Evolutionary conservation across 768 basidiomycete genomes (phyloP), one percentile per base, ranked within the genome.

Genomic region (Phaffia australis): DNA sequence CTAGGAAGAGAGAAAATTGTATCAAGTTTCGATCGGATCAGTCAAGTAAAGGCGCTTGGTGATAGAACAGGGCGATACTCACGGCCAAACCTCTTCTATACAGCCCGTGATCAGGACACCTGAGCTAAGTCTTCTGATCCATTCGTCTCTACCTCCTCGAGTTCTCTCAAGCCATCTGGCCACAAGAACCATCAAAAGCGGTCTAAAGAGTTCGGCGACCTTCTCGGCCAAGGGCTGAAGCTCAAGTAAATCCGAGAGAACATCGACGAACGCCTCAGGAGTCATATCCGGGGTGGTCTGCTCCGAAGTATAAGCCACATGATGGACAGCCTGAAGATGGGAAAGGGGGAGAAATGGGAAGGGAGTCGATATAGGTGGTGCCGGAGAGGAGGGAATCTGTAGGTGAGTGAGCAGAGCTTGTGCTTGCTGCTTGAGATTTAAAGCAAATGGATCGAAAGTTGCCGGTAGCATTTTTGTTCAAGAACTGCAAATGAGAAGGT

Each of bases 121-220:
- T 0, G 75, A 76, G 14, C 68, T 64, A 29, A 76, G 80, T 63
- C 75, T 65, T 27, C 83, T 81, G 27, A 78, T 71, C 66, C 73
- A 71, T 27, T 70, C 71, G 23, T 69, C 69, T 19, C 60, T 64
- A 52, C 71, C 80, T 77, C 51, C 81, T 76, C 48, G 79, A 71
- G 23, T 67, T 65, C 48, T 73, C n/a, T 85, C 78, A 51, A 93
- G 73, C 90, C 89, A 95, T 72, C 87, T 77, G 3, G 87, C 87
- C 72, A 85, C 85, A 29, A 98, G 77, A 75, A 94, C 88, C 30
- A 87, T 71, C 49, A 90, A 75, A 61, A 97, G 76, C 3, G 93
- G 92, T 69, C 87, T 79, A 77, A 87, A 97, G 15, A 81, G 69
- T 7, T 77, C 79, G 23, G 87, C 83, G 67, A 97, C 79, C 16